Conservation (phyloP, 2,329 filamentous ascomycete genomes). For the Xylaria hypoxylon region DNA sequence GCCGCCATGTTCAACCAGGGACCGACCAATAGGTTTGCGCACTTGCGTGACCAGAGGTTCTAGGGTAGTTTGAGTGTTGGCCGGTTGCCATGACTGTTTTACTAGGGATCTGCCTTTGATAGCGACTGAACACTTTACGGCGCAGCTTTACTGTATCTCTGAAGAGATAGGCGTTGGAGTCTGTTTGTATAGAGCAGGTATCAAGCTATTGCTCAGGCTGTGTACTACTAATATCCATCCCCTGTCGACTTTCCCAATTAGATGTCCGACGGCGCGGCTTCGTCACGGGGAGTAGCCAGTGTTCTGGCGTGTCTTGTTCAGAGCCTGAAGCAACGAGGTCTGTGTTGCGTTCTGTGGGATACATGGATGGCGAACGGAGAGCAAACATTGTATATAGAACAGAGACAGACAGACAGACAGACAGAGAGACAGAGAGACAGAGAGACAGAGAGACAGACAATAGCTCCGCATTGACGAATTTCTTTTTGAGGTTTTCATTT, state of each 20-base stretch:
- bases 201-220: not conserved
- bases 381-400: slow-evolving; percentile 1
- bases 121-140: not conserved
- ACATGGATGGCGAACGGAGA: not conserved
- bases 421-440: too few species aligned
- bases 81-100: slow-evolving; percentile 9
- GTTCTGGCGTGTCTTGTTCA: not conserved
- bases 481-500: not conserved
- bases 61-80: not conserved
- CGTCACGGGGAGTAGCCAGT: not conserved
- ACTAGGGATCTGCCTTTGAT: not conserved
- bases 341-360: not conserved
- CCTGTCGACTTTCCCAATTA: not conserved
- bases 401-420: not conserved
- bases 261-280: slow-evolving; percentile 2
- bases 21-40: slow-evolving; percentile 49
- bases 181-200: slow-evolving; percentile 5
- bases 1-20: slow-evolving; percentile 43
- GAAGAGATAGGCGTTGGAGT: not conserved
- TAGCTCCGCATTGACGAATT: not conserved
- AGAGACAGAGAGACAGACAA: not conserved
- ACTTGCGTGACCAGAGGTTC: slow-evolving; percentile 55
- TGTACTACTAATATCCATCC: slow-evolving; percentile 13
- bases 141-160: not conserved
- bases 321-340: not conserved